Conservation (phyloP, 2,329 filamentous ascomycete genomes). For the Calonectria pseudoturangicola region DNA sequence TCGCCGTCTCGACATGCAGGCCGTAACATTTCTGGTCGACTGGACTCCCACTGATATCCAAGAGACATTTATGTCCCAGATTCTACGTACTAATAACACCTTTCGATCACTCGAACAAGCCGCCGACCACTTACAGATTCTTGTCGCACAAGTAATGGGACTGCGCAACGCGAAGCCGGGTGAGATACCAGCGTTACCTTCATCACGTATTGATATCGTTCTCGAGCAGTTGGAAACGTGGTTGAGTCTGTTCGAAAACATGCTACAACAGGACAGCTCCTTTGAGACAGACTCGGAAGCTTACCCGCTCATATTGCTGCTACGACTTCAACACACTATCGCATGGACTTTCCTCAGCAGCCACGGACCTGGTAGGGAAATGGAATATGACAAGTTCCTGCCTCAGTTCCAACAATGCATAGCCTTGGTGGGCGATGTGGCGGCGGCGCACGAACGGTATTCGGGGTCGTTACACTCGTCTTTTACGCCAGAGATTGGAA, state of each 20-base stretch:
- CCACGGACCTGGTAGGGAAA: slow-evolving; percentile 53
- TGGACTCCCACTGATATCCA: slow-evolving; percentile 57
- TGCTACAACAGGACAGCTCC: slow-evolving; percentile 46
- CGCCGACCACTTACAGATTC: slow-evolving; percentile 56
- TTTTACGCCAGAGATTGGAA: slow-evolving; percentile 55
- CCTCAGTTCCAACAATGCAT: slow-evolving; percentile 56
- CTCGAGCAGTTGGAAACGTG: slow-evolving; percentile 53
- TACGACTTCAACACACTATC: slow-evolving; percentile 58
- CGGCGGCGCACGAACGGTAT: slow-evolving; percentile 50
- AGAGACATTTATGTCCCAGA: slow-evolving; percentile 44
- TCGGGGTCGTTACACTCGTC: slow-evolving; percentile 48
- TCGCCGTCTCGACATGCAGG: slow-evolving; percentile 61
- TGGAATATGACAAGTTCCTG: slow-evolving; percentile 56
- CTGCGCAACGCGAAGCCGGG: slow-evolving; percentile 50
- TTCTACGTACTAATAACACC: slow-evolving; percentile 40
- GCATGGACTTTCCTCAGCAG: slow-evolving; percentile 44
- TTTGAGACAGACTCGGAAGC: slow-evolving; percentile 37
- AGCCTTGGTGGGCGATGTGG: slow-evolving; percentile 49
- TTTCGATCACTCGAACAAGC: slow-evolving; percentile 59
- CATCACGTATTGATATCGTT: slow-evolving; percentile 39
- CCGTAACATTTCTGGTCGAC: slow-evolving; percentile 58
- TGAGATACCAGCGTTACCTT: slow-evolving; percentile 33
- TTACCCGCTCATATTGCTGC: slow-evolving; percentile 51
- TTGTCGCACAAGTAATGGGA: slow-evolving; percentile 56
- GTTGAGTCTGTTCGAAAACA: slow-evolving; percentile 53